phyloP scores from a whole-genome alignment of 2,329 filamentous ascomycete species.

The Leptodontidium sp. region DNA sequence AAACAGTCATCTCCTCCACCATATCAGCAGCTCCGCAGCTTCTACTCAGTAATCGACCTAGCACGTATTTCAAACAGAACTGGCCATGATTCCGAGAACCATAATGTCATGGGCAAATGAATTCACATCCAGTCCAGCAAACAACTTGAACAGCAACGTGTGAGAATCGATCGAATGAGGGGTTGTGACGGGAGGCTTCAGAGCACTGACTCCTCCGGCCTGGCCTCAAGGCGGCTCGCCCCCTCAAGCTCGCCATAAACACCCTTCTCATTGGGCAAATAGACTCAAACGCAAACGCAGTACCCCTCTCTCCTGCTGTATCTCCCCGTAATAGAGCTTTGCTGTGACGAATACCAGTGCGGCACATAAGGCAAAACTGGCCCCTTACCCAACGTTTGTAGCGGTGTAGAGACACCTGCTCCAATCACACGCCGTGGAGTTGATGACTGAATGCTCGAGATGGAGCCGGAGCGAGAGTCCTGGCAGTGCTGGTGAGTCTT shows the following conservation, averaged over 20 bases:
- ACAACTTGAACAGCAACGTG: no score
- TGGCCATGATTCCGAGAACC: no score
- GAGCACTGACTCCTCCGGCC: not conserved
- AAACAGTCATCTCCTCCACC: no score
- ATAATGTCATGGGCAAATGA: no score
- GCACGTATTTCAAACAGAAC: no score
- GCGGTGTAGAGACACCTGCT: conserved; percentile 24
- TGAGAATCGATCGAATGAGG: no score
- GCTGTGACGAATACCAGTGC: conserved; percentile 26
- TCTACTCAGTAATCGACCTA: no score
- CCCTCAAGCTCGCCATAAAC: not conserved
- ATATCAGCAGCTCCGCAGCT: no score
- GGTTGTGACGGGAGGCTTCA: no score
- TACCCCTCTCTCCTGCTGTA: not conserved
- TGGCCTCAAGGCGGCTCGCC: not conserved
- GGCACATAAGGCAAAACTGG: conserved; percentile 15
- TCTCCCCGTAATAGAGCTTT: conserved; percentile 24
- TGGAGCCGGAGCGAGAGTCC: not conserved
- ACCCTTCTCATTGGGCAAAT: conserved; percentile 4
- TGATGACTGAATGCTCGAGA: conserved; percentile 19
- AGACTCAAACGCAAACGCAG: conserved; percentile 10
- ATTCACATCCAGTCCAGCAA: no score
- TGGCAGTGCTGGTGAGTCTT: not conserved
- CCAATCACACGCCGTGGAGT: conserved; percentile 24
- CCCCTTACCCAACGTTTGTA: conserved; percentile 25